Base-by-base conservation (phyloP, 2,329 filamentous ascomycete species). In the Paracoccidioides lutzii region DNA sequence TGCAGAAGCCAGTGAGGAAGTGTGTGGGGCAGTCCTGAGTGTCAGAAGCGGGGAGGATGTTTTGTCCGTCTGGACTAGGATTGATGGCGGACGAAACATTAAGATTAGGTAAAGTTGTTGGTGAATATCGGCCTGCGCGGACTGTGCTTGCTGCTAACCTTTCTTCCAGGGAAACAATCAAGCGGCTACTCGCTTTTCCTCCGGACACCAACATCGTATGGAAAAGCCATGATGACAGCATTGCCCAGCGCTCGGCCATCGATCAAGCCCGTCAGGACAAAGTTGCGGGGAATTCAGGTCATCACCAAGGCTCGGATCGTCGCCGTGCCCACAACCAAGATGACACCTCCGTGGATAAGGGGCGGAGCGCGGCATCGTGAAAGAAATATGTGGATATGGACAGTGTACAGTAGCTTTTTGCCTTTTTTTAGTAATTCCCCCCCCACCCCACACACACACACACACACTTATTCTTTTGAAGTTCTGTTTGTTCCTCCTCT, bases 31-130 rank as follows among this genome's bases (percentile, higher is more conserved):
- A 55, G 93, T 98, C 35, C 79, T 98, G 45, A 97, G 90, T 69
- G 88, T 98, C 60, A 81, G 93, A 59, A 95, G 90, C 66, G 91
- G 90, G 45, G 93, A 98, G 74, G 93, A 98, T 68, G 94, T 97
- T 59, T 80, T 98, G 71, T 96, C 90, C 74, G 90, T 98, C 68
- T 98, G 93, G 93, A 95, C 90, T 55, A 87, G 90, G 71, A 93
- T 88, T 65, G 88, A 95, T 66, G 91, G 90, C 46, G 89, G 90
- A 60, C 84, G 89, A 65, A 94, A 96, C 71, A 86, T 97, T 64
- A 96, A 95, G 77, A 95, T 98, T 66, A 85, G 91, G 87, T 95
- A 81, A 22, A 64, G 83, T 72, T 43, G 9, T 28, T 15, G 41
- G 30, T 40, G 15, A n/a, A 9, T 46, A 48, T 44, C 5, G 55